Base-by-base conservation (phyloP, 2,329 filamentous ascomycete genomes). In the Colletotrichum sp. region DNA sequence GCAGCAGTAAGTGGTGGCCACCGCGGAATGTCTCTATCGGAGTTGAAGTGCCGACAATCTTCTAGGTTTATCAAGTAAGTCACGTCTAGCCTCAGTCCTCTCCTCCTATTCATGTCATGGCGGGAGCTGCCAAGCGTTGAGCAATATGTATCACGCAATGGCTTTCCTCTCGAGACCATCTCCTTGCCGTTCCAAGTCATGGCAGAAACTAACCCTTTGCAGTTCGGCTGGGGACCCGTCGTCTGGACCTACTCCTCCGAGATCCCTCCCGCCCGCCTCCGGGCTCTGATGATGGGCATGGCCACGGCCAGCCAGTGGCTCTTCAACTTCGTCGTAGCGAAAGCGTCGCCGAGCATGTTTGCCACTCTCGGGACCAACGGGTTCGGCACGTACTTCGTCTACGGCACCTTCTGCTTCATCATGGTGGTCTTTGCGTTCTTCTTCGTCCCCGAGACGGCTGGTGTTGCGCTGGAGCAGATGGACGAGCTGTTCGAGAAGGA, bases 221-320 rank as follows among this genome's bases (percentile, higher is more conserved):
- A 55, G 68, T 55, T 71, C 80, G 88, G 88, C n/a, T 93, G 91
- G 91, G 91, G 91, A 0, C 90, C 90, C 3, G 90, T 91, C 8
- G 80, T 80, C 11, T 82, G 81, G 80, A 76, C 81, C 0, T 92
- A 92, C 78, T 88, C 92, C 12, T 90, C 89, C 2, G 92, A 93
- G 80, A 93, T 93, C 71, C 91, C 91, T 1, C 90, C 90, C 1
- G 90, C 90, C 7, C 85, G 91, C 16, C 86, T 93, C 4, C 83
- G 92, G 52, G 89, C 88, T 12, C 84, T 91, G 73, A 93, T 92
- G 76, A 91, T 93, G 13, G 87, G 90, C 2, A 86, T 93, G 60
- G 91, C 90, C 0, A 91, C 91, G 0, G 90, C 91, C 3, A 92
- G 89, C 1, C 91, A 93, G 79, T 92, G 91, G 91, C 81, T 93